Base-by-base conservation (phyloP, 768 basidiomycete species). In the Tephrocybe sp. region DNA sequence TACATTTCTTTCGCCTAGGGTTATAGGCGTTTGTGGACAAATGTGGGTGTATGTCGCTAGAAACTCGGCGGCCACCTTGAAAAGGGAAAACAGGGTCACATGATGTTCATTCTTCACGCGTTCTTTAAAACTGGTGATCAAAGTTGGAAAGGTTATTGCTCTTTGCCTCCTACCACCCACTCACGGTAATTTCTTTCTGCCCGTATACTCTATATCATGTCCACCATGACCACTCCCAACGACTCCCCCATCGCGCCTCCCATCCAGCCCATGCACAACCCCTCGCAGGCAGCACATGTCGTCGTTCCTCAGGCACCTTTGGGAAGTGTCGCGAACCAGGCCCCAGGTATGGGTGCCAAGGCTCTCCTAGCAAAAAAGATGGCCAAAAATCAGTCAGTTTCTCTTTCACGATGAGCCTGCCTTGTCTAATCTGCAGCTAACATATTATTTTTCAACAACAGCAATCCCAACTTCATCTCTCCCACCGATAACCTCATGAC, bases 401-500 rank as follows among this genome's bases (percentile, higher is more conserved):
- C 36, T 4, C 34, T 30, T 26, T 17, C 18, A 33, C 20, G 40
- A 23, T 37, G 18, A 55, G 17, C 53, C 45, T 8, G 30, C 43
- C 28, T 56, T 56, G 2, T 30, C n/a, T 30, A 41, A 10, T 54
- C 48, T 40, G 36, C 42, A 41, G 48, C 46, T 52, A 34, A 60
- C 59, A 18, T 47, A 14, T 14, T 25, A 23, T 34, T 46, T 18
- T 42, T 20, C 15, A 3, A 24, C 26, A 8, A 36, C 65, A 93
- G 93, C 67, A 97, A 97, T 67, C 88, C 91, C 18, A 83, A 83
- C 28, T 93, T 83, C 64, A 76, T 95, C 62, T 98, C 96, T 15
- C 96, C 96, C 2, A 97, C 96, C 8, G 96, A 99, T 68, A 91
- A 89, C 65, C 77, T 98, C 69, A 84, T 98, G 78, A 96, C 93